Percentiles rank a stretch among this genome's conserved stretches.
Conservation (phyloP, 768 basidiomycete species). For the Gloeostereum incarnatum region DNA sequence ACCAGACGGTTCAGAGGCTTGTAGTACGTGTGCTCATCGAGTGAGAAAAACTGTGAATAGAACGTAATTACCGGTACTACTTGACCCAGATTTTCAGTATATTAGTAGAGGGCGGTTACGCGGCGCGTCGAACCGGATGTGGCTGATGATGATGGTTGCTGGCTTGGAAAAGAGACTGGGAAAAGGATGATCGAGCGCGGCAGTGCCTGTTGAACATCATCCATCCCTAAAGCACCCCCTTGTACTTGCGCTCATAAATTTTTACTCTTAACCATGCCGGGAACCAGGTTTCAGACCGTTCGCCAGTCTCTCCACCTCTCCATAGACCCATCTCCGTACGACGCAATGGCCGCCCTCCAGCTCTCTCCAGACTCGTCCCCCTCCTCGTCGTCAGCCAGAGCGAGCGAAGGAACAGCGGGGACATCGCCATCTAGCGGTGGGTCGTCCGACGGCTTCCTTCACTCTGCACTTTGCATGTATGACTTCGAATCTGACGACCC, state of each 20-base stretch:
- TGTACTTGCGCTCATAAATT: too few species aligned
- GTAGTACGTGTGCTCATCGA: too few species aligned
- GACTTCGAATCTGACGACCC: slow-evolving; percentile 59
- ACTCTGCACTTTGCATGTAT: slow-evolving; percentile 54
- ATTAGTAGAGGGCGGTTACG: too few species aligned
- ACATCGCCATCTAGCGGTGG: slow-evolving; percentile 21
- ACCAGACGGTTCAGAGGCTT: too few species aligned
- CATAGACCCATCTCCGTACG: slow-evolving; percentile 24
- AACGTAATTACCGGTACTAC: too few species aligned
- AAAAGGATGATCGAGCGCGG: not conserved
- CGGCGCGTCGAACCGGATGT: too few species aligned
- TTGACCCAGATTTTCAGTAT: too few species aligned
- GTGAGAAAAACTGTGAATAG: too few species aligned
- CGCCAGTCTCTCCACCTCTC: slow-evolving; percentile 31
- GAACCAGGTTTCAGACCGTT: slow-evolving; percentile 21
- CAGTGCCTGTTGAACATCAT: too few species aligned
- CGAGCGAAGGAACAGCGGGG: slow-evolving; percentile 18
- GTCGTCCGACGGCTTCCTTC: slow-evolving; percentile 24
- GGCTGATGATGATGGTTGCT: too few species aligned
- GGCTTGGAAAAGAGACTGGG: not conserved
- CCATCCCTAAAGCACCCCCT: too few species aligned
- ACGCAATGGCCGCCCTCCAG: slow-evolving; percentile 15
- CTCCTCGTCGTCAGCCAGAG: slow-evolving; percentile 21
- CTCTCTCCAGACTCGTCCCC: slow-evolving; percentile 17
- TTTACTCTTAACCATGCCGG: slow-evolving; percentile 15